These are phyloP conservation scores for Mucor lusitanicus DNA, from an alignment of 371 early-diverging fungal genomes.

Conservation along the genomic window DNA sequence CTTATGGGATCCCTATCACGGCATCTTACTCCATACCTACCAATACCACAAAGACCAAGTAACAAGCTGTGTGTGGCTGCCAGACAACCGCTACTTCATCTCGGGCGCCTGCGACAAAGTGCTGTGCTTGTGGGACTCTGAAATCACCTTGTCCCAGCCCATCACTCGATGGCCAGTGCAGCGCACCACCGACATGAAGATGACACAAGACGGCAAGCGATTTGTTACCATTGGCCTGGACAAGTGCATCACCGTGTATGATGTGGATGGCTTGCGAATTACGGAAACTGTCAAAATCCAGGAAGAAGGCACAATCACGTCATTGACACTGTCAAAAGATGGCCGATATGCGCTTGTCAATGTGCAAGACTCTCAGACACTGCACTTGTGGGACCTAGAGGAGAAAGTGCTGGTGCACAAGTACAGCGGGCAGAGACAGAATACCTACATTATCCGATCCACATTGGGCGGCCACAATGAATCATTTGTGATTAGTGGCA, in stretches of 20 bases:
- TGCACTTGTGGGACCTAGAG: slow-evolving; percentile 91
- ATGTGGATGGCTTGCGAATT: slow-evolving; percentile 20
- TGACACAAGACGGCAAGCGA: slow-evolving; percentile 71
- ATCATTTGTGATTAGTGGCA: slow-evolving; percentile 85
- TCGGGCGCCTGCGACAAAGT: slow-evolving; percentile 79
- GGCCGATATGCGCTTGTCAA: slow-evolving; percentile 77
- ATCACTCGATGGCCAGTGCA: slow-evolving; percentile 68
- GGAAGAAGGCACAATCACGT: slow-evolving; percentile 77
- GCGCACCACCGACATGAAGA: slow-evolving; percentile 84
- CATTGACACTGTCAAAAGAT: slow-evolving; percentile 74
- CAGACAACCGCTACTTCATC: slow-evolving; percentile 74
- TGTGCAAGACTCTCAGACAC: slow-evolving; percentile 54
- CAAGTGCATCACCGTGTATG: slow-evolving; percentile 73
- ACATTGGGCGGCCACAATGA: slow-evolving; percentile 89
- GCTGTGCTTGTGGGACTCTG: slow-evolving; percentile 71
- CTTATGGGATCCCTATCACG: slow-evolving; percentile 82
- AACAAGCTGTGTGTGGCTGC: slow-evolving; percentile 85
- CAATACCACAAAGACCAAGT: slow-evolving; percentile 71
- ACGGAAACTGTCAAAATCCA: slow-evolving; percentile 47
- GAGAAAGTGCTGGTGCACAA: slow-evolving; percentile 65
- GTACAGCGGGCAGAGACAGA: slow-evolving; percentile 87
- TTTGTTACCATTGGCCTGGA: slow-evolving; percentile 78
- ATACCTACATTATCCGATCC: slow-evolving; percentile 86
- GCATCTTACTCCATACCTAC: slow-evolving; percentile 53
- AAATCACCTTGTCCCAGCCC: slow-evolving; percentile 35